These are phyloP conservation scores for Epithele typhae DNA, from an alignment of 768 basidiomycete species.

Conservation along the genomic window DNA sequence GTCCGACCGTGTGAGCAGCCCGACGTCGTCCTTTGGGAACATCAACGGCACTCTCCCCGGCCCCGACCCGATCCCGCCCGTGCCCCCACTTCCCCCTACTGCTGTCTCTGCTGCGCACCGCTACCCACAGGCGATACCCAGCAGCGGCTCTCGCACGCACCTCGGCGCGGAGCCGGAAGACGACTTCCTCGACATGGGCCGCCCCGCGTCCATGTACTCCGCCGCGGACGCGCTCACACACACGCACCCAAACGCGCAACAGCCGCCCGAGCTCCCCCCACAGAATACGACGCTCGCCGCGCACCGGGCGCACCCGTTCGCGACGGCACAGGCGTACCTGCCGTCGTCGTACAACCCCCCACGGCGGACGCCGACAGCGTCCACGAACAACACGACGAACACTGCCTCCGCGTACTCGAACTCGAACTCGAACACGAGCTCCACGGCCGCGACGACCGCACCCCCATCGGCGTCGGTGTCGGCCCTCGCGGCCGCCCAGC, in stretches of 20 bases:
- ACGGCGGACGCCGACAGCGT: slow-evolving; percentile 2
- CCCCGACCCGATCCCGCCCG: slow-evolving; percentile 6
- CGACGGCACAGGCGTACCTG: slow-evolving; percentile 5
- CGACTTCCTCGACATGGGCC: slow-evolving; percentile 6
- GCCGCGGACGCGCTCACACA: neutral
- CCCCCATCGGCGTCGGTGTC: neutral
- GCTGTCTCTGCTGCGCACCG: neutral
- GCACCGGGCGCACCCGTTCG: slow-evolving; percentile 13
- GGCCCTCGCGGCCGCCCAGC: neutral
- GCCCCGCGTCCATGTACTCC: neutral
- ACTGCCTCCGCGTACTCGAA: neutral
- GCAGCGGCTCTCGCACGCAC: neutral
- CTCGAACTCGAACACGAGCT: neutral
- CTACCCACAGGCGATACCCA: neutral
- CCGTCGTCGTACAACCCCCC: neutral
- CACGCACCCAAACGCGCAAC: neutral
- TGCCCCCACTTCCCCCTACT: neutral
- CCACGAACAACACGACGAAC: too few relatives aligned
- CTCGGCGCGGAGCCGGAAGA: neutral
- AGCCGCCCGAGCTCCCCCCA: neutral
- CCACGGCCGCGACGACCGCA: neutral
- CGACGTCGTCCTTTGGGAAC: slow-evolving; percentile 9
- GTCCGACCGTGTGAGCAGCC: slow-evolving; percentile 7
- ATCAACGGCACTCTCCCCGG: slow-evolving; percentile 6
- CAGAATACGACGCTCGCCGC: slow-evolving; percentile 1